Conservation (phyloP, 805 yeast species). For the Scheffersomyces lignosus region DNA sequence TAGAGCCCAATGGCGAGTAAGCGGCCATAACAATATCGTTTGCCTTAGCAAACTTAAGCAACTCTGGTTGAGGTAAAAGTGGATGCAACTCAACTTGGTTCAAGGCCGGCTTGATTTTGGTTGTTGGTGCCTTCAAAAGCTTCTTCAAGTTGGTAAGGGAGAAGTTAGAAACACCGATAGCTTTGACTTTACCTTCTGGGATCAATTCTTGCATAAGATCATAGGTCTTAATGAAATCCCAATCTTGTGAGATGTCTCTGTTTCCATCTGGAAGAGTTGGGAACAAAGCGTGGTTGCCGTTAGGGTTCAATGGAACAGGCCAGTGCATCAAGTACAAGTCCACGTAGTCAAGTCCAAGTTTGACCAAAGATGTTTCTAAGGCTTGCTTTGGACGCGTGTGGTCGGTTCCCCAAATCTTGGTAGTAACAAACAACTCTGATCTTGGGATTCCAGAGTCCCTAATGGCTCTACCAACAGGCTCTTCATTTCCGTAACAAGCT, state of each 20-base stretch:
- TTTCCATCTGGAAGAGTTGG: too few species aligned
- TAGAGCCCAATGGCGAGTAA: constrained; percentile 35
- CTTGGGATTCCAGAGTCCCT: constrained; percentile 62
- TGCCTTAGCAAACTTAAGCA: constrained; percentile 10
- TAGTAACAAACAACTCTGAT: constrained; percentile 64
- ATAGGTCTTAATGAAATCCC: constrained; percentile 35
- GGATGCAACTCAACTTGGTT: constrained; percentile 40
- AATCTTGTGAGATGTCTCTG: constrained; percentile 24
- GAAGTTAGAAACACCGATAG: constrained; percentile 40
- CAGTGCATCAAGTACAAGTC: constrained; percentile 80
- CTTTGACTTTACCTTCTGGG: constrained; percentile 19
- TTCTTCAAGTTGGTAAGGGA: constrained; percentile 26
- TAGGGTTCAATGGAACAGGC: constrained; percentile 63
- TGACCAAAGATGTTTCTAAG: constrained; percentile 55
- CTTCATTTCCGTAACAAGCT: constrained; percentile 63
- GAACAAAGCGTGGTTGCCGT: too few species aligned
- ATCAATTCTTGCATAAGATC: constrained; percentile 29
- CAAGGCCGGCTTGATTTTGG: constrained; percentile 26
- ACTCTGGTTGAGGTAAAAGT: constrained; percentile 28
- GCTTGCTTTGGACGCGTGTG: constrained; percentile 53
- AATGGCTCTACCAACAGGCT: constrained; percentile 54
- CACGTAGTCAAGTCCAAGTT: constrained; percentile 69
- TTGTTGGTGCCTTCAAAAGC: constrained; percentile 22
- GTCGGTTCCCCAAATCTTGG: constrained; percentile 61
- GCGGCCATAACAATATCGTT: constrained; percentile 23